Evolutionary conservation across 2,329 filamentous ascomycete species (phyloP).

Genomic region (Microdochium nivale): DNA sequence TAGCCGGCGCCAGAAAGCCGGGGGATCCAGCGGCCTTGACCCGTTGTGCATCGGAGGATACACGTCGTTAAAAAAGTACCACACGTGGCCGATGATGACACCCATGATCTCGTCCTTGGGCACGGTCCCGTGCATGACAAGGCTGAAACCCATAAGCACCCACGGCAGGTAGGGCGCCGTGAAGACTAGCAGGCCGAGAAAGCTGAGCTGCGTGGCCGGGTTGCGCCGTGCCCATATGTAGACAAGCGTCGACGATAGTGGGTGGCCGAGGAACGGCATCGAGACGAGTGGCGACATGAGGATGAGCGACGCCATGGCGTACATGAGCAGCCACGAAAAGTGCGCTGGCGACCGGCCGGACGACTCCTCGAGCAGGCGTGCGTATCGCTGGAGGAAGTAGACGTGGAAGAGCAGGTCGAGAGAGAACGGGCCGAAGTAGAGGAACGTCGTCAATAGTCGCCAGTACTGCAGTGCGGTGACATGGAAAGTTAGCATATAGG

Average conservation of each 20-base stretch:
- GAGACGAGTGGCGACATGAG: constrained; percentile 77
- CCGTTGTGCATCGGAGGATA: constrained; percentile 87
- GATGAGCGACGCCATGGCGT: constrained; percentile 72
- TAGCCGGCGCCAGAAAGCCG: constrained; percentile 78
- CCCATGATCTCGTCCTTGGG: constrained; percentile 96
- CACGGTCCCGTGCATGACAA: constrained; percentile 81
- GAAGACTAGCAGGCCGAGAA: constrained; percentile 83
- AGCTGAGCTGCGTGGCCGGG: constrained; percentile 81
- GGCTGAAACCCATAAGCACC: constrained; percentile 88
- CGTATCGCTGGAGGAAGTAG: constrained; percentile 96
- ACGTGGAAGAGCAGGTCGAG: constrained; percentile 95
- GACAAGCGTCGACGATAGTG: constrained; percentile 84
- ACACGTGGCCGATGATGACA: constrained; percentile 88
- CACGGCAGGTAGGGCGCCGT: constrained; percentile 91
- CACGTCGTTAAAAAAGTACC: constrained; percentile 97
- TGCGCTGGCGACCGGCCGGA: constrained; percentile 86
- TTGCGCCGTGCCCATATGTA: constrained; percentile 98
- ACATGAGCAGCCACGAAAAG: constrained; percentile 90
- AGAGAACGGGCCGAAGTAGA: constrained; percentile 92
- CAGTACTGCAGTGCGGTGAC: constrained; percentile 60
- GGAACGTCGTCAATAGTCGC: constrained; percentile 90
- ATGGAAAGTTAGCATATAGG: background rate
- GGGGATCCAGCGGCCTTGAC: constrained; percentile 79
- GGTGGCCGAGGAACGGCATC: constrained; percentile 90
- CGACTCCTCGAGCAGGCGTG: constrained; percentile 87